phyloP scores from a whole-genome alignment of 192 early-diverging fungal species.

The Thamnidium elegans region DNA sequence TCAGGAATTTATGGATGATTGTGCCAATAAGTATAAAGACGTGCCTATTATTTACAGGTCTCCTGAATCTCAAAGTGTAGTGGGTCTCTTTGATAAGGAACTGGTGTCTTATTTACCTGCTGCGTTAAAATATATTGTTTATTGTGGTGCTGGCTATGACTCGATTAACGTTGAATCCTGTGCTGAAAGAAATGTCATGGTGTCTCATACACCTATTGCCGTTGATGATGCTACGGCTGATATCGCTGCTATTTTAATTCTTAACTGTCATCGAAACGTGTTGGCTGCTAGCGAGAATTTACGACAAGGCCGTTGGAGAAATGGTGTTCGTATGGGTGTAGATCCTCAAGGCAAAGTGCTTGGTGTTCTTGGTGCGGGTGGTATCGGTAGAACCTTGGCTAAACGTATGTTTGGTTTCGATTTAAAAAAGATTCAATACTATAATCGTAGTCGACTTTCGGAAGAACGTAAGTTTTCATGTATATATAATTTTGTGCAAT shows the following conservation, averaged over 20 bases:
- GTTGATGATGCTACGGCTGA: slow-evolving; percentile 45
- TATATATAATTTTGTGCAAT: background rate
- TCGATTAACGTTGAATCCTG: slow-evolving; percentile 35
- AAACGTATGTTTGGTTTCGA: slow-evolving; percentile 47
- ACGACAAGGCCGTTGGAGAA: slow-evolving; percentile 38
- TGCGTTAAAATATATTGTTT: slow-evolving; percentile 26
- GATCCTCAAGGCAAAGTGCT: slow-evolving; percentile 40
- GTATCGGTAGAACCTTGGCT: slow-evolving; percentile 51
- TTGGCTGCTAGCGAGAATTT: slow-evolving; percentile 33
- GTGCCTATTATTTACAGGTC: slow-evolving; percentile 22
- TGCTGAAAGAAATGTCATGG: slow-evolving; percentile 29
- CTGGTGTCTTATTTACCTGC: slow-evolving; percentile 33
- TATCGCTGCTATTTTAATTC: slow-evolving; percentile 43
- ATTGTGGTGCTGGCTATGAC: slow-evolving; percentile 43
- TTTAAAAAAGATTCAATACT: slow-evolving; percentile 45
- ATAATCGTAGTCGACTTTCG: slow-evolving; percentile 45
- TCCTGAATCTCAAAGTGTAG: slow-evolving; percentile 15
- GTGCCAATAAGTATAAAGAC: slow-evolving; percentile 29
- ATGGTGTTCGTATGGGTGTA: slow-evolving; percentile 33
- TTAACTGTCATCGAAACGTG: slow-evolving; percentile 47
- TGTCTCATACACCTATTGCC: slow-evolving; percentile 46
- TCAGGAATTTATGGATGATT: slow-evolving; percentile 33
- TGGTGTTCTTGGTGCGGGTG: slow-evolving; percentile 51
- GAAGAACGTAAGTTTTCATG: slow-evolving; percentile 32
- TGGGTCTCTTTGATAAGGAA: slow-evolving; percentile 37